Evolutionary conservation across 1,284 basidiomycete species (phyloP).

Genomic region (Tilletiopsis washingtonensis): DNA sequence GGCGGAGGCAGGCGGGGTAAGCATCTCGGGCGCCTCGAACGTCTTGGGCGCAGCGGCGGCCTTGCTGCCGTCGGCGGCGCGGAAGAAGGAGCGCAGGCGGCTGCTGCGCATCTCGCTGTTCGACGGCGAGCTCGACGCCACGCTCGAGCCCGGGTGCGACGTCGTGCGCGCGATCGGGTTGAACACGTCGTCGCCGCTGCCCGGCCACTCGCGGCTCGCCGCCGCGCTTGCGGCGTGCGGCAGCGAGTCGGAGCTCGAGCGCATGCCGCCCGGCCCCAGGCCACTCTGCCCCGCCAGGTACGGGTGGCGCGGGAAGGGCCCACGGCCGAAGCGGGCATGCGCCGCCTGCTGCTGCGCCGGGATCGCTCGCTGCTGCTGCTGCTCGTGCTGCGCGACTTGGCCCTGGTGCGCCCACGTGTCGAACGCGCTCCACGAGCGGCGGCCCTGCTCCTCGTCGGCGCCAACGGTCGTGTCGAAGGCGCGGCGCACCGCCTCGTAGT

Average conservation of each 20-base stretch:
- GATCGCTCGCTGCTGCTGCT: not conserved
- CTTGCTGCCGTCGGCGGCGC: not conserved
- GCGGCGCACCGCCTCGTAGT: constrained; percentile 30
- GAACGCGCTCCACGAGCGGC: constrained; percentile 34
- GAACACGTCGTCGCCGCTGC: not conserved
- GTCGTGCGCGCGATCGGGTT: not conserved
- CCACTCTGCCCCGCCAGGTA: not conserved
- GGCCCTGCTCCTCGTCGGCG: constrained; percentile 26
- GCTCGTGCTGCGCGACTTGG: not conserved
- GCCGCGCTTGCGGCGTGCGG: not conserved
- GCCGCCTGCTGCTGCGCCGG: not conserved
- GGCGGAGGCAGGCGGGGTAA: not conserved
- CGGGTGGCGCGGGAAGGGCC: not conserved
- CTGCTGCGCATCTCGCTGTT: not conserved
- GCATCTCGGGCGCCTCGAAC: not conserved
- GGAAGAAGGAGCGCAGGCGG: not conserved
- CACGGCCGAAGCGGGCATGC: not conserved
- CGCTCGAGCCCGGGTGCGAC: not conserved
- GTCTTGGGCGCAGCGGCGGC: not conserved
- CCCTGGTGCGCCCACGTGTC: constrained; percentile 18
- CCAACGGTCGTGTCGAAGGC: constrained; percentile 27
- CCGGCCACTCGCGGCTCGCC: not conserved
- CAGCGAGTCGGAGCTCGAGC: constrained; percentile 1
- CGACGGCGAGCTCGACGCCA: not conserved
- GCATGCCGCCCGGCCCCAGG: not conserved